A percentile compares a stretch with the other conserved stretches of the same genome.
phyloP scores from a whole-genome alignment of 805 yeast genomes.

The Yamadazyma sp. region DNA sequence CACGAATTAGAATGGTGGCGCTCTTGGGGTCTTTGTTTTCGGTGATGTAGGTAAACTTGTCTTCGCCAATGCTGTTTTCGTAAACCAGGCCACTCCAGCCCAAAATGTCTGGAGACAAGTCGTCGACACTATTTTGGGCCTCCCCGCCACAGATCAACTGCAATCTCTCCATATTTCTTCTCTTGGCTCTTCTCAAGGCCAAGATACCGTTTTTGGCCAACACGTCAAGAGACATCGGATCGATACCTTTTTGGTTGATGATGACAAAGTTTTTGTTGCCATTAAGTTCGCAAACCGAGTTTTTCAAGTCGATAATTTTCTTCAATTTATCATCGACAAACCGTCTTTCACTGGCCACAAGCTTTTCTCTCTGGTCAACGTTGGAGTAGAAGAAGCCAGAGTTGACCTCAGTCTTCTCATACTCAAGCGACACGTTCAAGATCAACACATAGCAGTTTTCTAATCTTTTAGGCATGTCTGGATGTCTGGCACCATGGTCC shows the following conservation, averaged over 20 bases:
- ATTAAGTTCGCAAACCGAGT: constrained; percentile 81
- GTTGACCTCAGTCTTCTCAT: constrained; percentile 97
- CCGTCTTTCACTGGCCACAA: constrained; percentile 88
- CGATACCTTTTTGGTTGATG: constrained; percentile 97
- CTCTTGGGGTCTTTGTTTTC: constrained; percentile 87
- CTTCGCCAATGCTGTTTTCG: constrained; percentile 95
- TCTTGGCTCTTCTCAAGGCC: constrained; percentile 95
- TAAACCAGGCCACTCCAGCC: constrained; percentile 90
- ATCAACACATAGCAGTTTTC: constrained; percentile 83
- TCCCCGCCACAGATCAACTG: constrained; percentile 96
- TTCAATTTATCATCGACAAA: constrained; percentile 92
- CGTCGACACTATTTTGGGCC: constrained; percentile 97
- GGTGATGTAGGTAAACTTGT: constrained; percentile 93
- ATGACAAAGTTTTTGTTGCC: constrained; percentile 81
- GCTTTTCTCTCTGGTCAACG: constrained; percentile 94
- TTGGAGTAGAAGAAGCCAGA: constrained; percentile 91
- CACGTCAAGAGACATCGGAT: constrained; percentile 94
- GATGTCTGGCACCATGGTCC: constrained; percentile 98
- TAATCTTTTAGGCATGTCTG: constrained; percentile 94
- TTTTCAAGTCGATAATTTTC: constrained; percentile 89
- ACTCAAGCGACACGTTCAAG: constrained; percentile 90
- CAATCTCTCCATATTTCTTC: constrained; percentile 98
- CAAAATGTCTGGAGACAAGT: constrained; percentile 70
- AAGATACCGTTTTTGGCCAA: constrained; percentile 89
- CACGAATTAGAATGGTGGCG: constrained; percentile 88